Conservation (phyloP, 2,329 filamentous ascomycete species). For the Talaromyces verruculosus region DNA sequence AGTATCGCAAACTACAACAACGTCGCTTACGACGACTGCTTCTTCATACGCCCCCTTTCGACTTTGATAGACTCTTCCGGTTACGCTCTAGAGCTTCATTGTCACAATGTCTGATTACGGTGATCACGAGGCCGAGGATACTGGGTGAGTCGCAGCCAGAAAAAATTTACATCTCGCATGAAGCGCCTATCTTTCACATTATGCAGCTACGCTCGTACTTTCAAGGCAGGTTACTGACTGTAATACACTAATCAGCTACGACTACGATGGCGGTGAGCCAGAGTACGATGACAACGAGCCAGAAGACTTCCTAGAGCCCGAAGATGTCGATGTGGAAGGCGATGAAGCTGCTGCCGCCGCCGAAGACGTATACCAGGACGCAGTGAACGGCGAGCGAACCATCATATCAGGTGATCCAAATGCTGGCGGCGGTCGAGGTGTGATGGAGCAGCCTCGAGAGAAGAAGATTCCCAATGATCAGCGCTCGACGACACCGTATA, state of each 20-base stretch:
- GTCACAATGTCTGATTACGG: slow-evolving; percentile 70
- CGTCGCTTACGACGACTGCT: neutral
- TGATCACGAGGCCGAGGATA: slow-evolving; percentile 62
- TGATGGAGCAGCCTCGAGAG: slow-evolving; percentile 60
- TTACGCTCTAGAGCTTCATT: neutral
- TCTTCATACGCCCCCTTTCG: neutral
- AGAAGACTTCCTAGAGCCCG: slow-evolving; percentile 58
- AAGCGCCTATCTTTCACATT: neutral
- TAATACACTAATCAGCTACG: slow-evolving; percentile 37
- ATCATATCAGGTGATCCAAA: slow-evolving; percentile 54
- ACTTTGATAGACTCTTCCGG: neutral
- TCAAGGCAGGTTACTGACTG: slow-evolving; percentile 29
- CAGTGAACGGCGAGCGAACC: slow-evolving; percentile 42
- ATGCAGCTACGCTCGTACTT: neutral
- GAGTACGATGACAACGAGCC: slow-evolving; percentile 67
- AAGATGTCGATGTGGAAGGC: slow-evolving; percentile 56
- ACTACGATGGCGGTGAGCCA: slow-evolving; percentile 59
- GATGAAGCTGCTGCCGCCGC: slow-evolving; percentile 44
- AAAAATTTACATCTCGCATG: neutral
- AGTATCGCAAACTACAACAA: neutral
- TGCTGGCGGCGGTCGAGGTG: slow-evolving; percentile 51
- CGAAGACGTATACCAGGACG: slow-evolving; percentile 41
- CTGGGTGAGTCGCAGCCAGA: slow-evolving; percentile 50
- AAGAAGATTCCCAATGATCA: slow-evolving; percentile 90
- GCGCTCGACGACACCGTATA: slow-evolving; percentile 91